phyloP scores from a whole-genome alignment of 495 filamentous ascomycete genomes.

The Penicillium cataractarum region DNA sequence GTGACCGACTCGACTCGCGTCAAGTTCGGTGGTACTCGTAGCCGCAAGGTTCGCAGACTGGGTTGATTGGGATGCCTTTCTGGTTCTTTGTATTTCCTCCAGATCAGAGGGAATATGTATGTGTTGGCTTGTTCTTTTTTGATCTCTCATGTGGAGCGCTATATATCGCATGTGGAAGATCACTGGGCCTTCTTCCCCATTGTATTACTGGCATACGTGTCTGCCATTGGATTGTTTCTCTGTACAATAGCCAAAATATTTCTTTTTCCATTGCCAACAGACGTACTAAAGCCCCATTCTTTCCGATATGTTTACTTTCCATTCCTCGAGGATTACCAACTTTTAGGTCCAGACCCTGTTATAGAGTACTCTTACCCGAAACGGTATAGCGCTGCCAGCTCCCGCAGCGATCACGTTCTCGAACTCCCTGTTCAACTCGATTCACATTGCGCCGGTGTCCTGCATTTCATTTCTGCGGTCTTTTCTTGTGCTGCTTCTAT shows the following conservation, averaged over 20 bases:
- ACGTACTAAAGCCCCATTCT: background rate
- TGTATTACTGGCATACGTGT: constrained; percentile 7
- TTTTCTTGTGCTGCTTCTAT: constrained; percentile 13
- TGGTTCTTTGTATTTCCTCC: background rate
- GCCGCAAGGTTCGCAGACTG: constrained; percentile 77
- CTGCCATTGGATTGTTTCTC: constrained; percentile 18
- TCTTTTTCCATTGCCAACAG: background rate
- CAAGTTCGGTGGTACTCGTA: constrained; percentile 95
- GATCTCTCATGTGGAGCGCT: constrained; percentile 17
- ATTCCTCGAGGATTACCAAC: background rate
- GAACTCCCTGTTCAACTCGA: constrained; percentile 27
- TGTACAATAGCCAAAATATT: constrained; percentile 28
- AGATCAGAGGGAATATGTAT: background rate
- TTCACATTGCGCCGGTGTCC: constrained; percentile 12
- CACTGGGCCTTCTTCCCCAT: background rate
- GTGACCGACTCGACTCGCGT: constrained; percentile 83
- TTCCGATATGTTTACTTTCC: background rate
- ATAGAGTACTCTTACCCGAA: constrained; percentile 20
- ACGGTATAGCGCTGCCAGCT: constrained; percentile 33
- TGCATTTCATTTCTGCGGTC: constrained; percentile 12
- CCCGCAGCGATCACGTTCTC: constrained; percentile 37
- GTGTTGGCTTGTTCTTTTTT: constrained; percentile 9
- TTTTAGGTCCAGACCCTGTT: background rate
- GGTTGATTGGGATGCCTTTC: constrained; percentile 49
- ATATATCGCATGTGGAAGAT: constrained; percentile 7